These are phyloP conservation scores for Stramenopiles sp. DNA, from an alignment of 352 stramenopile species.

Conservation along the genomic window DNA sequence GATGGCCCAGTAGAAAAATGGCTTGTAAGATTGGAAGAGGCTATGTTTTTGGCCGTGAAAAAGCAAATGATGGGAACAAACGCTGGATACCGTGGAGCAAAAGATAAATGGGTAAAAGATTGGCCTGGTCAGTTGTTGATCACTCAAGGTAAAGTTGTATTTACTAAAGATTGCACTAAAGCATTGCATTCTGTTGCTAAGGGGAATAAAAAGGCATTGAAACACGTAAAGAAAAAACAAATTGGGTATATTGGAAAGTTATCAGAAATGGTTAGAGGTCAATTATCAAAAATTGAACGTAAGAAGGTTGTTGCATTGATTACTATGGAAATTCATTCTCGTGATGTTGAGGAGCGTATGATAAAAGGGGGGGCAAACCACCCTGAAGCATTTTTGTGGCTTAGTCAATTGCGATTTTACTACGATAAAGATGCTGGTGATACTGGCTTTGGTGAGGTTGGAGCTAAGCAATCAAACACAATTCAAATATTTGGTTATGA, in stretches of 20 bases:
- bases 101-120: conserved; percentile 83
- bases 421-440: conserved; percentile 51
- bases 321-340: conserved; percentile 65
- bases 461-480: conserved; percentile 68
- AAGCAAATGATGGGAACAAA: neutral
- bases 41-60: conserved; percentile 34
- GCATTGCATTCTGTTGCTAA: conserved; percentile 63
- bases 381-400: conserved; percentile 66
- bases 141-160: conserved; percentile 66
- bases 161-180: conserved; percentile 77
- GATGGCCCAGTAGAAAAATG: conserved; percentile 71
- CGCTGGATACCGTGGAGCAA: conserved; percentile 17
- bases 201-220: conserved; percentile 69
- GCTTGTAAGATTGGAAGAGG: conserved; percentile 71
- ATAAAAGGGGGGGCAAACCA: conserved; percentile 62
- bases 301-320: conserved; percentile 78
- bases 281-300: conserved; percentile 46
- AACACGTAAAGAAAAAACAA: conserved; percentile 69
- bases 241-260: conserved; percentile 66
- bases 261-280: conserved; percentile 61
- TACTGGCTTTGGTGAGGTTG: conserved; percentile 35
- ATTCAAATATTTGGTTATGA: conserved; percentile 75
- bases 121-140: conserved; percentile 73
- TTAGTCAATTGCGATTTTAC: conserved; percentile 65
- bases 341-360: conserved; percentile 67